These are phyloP conservation scores for Exserohilum turcica DNA, from an alignment of 2,329 filamentous ascomycete species.

Conservation along the genomic window DNA sequence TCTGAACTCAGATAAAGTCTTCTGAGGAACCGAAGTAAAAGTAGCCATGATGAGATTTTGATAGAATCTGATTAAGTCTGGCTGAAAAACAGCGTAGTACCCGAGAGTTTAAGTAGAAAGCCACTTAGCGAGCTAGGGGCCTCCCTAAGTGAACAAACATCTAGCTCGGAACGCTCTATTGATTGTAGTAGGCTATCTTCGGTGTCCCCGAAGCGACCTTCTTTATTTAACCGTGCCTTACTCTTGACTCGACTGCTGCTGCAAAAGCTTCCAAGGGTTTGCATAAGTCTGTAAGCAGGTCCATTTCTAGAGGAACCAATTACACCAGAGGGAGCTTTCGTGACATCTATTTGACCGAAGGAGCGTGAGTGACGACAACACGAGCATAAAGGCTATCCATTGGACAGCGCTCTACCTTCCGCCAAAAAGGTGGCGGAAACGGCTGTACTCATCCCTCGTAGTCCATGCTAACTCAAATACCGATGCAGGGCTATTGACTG, in stretches of 20 bases:
- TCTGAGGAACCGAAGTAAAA: slow-evolving; percentile 4
- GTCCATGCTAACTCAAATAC: not conserved
- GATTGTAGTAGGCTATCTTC: not conserved
- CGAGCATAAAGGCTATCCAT: slow-evolving; percentile 8
- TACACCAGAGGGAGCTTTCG: slow-evolving; percentile 5
- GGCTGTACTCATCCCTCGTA: slow-evolving; percentile 1
- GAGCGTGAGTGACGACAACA: slow-evolving; percentile 4
- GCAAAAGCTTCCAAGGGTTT: not conserved
- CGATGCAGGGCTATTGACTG: not conserved
- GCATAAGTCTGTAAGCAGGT: slow-evolving; percentile 1
- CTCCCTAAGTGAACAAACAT: slow-evolving; percentile 4
- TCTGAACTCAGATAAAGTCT: not conserved
- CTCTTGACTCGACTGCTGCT: not conserved
- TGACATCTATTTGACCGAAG: slow-evolving; percentile 7
- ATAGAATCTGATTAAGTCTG: slow-evolving; percentile 6
- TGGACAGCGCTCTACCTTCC: slow-evolving; percentile 4
- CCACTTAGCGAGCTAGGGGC: not conserved
- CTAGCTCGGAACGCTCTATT: slow-evolving; percentile 3
- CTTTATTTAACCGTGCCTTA: not conserved
- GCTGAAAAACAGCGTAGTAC: not conserved
- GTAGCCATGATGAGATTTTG: slow-evolving; percentile 1
- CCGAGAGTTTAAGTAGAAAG: slow-evolving; percentile 7
- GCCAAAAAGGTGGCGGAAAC: slow-evolving; percentile 1
- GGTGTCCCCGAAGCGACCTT: not conserved
- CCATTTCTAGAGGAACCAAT: slow-evolving; percentile 3